A percentile compares a stretch with the other conserved stretches of the same genome.
Evolutionary conservation across 2,329 filamentous ascomycete species (phyloP).

Genomic region (Blastomyces gilchristii): DNA sequence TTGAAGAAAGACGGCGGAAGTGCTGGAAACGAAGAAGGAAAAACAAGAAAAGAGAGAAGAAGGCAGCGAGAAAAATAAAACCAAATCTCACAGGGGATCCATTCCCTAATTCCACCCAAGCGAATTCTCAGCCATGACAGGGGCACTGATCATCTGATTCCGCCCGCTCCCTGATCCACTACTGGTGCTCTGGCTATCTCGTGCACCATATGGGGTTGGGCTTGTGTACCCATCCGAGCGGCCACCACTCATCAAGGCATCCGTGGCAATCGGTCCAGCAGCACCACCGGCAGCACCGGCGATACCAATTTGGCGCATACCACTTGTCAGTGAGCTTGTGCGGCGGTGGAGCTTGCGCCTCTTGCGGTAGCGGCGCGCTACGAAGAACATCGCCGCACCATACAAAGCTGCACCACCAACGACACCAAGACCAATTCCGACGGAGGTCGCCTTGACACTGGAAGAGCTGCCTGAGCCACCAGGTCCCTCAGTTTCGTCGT

Average conservation of each 20-base stretch:
- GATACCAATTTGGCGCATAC: conserved; percentile 37
- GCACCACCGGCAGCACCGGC: conserved; percentile 21
- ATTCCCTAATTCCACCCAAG: conserved; percentile 76
- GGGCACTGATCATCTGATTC: conserved; percentile 66
- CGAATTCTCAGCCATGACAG: conserved; percentile 87
- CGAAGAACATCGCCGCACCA: conserved; percentile 86
- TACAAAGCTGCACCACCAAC: conserved; percentile 74
- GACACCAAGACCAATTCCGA: conserved; percentile 63
- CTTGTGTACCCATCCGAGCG: conserved; percentile 42
- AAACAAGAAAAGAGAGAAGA: neutral
- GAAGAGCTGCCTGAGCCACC: conserved; percentile 39
- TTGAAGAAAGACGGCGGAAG: neutral
- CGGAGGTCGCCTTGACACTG: conserved; percentile 39
- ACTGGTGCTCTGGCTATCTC: conserved; percentile 43
- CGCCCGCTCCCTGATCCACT: conserved; percentile 56
- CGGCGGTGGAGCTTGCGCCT: conserved; percentile 69
- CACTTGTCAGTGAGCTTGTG: conserved; percentile 58
- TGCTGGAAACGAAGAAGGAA: neutral
- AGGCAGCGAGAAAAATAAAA: neutral
- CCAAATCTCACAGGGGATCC: no score
- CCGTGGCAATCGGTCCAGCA: conserved; percentile 29
- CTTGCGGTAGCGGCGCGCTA: conserved; percentile 82
- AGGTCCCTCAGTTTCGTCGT: conserved; percentile 32
- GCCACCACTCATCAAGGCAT: conserved; percentile 60
- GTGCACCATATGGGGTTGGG: conserved; percentile 27